phyloP scores from a whole-genome alignment of 1,284 basidiomycete species.

The Agroathelia rolfsii region DNA sequence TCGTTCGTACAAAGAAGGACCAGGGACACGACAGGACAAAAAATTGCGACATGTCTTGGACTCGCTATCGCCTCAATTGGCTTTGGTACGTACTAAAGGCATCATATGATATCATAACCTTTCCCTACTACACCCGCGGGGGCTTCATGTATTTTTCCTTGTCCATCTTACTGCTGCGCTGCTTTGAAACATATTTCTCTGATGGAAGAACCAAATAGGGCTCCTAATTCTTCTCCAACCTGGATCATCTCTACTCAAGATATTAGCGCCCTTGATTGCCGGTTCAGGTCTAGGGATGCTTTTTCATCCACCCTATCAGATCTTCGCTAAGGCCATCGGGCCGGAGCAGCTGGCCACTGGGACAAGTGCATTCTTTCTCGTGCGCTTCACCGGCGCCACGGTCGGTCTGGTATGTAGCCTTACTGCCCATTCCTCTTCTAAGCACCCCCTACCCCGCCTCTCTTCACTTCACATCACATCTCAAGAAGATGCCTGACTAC shows the following conservation, averaged over 20 bases:
- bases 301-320: conserved; percentile 73
- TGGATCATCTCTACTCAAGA: conserved; percentile 35
- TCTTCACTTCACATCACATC: conserved; percentile 1
- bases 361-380: conserved; percentile 75
- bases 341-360: conserved; percentile 62
- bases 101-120: conserved; percentile 10
- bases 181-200: conserved; percentile 10
- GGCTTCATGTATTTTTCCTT: too few relatives aligned
- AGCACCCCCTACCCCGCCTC: conserved; percentile 2
- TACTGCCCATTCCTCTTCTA: conserved; percentile 6
- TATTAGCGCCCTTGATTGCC: conserved; percentile 51
- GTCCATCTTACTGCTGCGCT: conserved; percentile 1
- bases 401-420: conserved; percentile 53
- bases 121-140: too few relatives aligned
- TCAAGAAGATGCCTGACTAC: conserved; percentile 2
- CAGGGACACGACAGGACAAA: conserved; percentile 52
- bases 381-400: conserved; percentile 74
- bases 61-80: conserved; percentile 55
- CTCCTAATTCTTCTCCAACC: conserved; percentile 54
- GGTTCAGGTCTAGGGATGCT: conserved; percentile 74
- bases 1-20: conserved; percentile 47
- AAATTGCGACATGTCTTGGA: conserved; percentile 49
- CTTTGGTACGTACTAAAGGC: conserved; percentile 44
- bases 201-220: conserved; percentile 28
- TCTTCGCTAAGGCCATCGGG: conserved; percentile 55